These are phyloP conservation scores for Ogataea siamensis DNA, from an alignment of 805 yeast genomes.

Conservation along the genomic window DNA sequence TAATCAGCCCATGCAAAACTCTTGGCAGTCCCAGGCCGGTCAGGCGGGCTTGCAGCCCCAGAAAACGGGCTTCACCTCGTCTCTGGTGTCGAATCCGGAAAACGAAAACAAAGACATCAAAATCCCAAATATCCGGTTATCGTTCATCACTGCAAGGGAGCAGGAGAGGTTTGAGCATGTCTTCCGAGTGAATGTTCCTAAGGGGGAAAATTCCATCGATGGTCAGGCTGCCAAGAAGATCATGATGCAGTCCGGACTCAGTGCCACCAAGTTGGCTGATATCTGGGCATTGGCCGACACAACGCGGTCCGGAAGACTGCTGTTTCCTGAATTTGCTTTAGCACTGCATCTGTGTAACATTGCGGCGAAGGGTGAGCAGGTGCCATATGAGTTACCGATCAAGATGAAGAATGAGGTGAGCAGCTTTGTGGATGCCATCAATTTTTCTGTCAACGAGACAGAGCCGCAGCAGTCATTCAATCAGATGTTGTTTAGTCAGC, in stretches of 20 bases:
- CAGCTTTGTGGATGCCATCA: slow-evolving; percentile 86
- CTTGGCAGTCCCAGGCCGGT: slow-evolving; percentile 33
- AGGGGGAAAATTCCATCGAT: slow-evolving; percentile 63
- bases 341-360: slow-evolving; percentile 84
- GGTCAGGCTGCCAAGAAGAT: slow-evolving; percentile 79
- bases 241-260: slow-evolving; percentile 73
- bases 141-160: slow-evolving; percentile 81
- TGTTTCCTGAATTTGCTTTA: slow-evolving; percentile 93
- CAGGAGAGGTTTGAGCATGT: slow-evolving; percentile 84
- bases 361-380: slow-evolving; percentile 71
- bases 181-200: slow-evolving; percentile 73
- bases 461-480: slow-evolving; percentile 1
- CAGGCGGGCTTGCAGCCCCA: slow-evolving; percentile 36
- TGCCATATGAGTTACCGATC: slow-evolving; percentile 72
- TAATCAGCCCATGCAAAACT: slow-evolving; percentile 40
- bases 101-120: slow-evolving; percentile 55
- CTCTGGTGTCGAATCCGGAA: slow-evolving; percentile 21
- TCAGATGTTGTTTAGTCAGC: slow-evolving; percentile 15
- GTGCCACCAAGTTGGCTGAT: slow-evolving; percentile 72
- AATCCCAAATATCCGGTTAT: slow-evolving; percentile 72
- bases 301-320: slow-evolving; percentile 74
- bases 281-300: slow-evolving; percentile 94
- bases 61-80: slow-evolving; percentile 46
- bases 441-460: slow-evolving; percentile 66
- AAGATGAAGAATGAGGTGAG: slow-evolving; percentile 79